Base-by-base conservation (phyloP, 2,329 filamentous ascomycete genomes). In the Neofusicoccum ribis region DNA sequence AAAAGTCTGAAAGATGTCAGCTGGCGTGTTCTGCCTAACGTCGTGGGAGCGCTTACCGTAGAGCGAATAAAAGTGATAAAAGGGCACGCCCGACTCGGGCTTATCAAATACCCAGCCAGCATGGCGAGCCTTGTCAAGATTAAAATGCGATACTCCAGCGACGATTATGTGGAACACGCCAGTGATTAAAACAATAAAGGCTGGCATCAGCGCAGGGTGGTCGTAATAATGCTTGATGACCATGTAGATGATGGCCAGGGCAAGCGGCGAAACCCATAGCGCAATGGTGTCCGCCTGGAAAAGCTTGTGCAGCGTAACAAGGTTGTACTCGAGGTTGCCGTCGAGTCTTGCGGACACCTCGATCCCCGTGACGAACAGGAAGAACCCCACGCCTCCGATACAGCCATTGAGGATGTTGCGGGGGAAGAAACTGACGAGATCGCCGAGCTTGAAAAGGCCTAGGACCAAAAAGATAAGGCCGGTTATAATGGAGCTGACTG, bases 11-110 rank as follows among this genome's bases (percentile, higher is more conserved):
- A 3, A 2, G 12, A 1, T 3, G 9, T 68, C 47, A 71, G 69
- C 66, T 47, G 56, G 43, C 34, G 49, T 15, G 23, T 23, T 50
- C 41, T 59, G 5, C 64, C 20, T 3, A 27, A 36, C 4, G 20
- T 5, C 63, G 73, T 64, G 36, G 15, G 51, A 14, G 37, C 34
- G 81, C 88, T 84, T 83, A 94, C 91, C 89, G 78, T 97, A 99
- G 54, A 98, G 85, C 0, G 92, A 96, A 79, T 97, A 99, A 73
- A 99, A 99, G 75, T 95, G 93, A 86, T 95, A 99, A 88, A 96
- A 99, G 0, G 95, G 93, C 71, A 96, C 92, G 12, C 87, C 91
- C 9, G 89, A 89, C 51, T 90, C 89, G 1, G 95, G 94, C 0
- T 90, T 90, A 71, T 92, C 86, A 72, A 99, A 99, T 11, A 98